Evolutionary conservation across 2,329 filamentous ascomycete genomes (phyloP).

Genomic region (Fusarium cyanostomum): DNA sequence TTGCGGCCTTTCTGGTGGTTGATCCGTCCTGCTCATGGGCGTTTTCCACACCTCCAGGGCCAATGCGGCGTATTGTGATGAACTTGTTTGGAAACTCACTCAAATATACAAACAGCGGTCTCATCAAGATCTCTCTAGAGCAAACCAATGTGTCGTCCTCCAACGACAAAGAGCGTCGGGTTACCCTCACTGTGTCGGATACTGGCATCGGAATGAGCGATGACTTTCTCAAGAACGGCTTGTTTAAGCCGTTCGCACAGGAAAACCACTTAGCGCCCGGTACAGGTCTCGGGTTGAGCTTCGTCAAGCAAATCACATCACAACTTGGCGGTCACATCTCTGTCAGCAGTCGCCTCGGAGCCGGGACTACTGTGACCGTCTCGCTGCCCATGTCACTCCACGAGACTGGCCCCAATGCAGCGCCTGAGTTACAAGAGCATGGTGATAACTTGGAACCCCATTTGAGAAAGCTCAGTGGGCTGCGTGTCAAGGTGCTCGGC

Average conservation of each 20-base stretch:
- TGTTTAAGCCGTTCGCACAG: slow-evolving; percentile 73
- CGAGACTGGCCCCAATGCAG: background rate
- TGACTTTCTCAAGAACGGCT: slow-evolving; percentile 66
- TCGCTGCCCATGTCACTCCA: slow-evolving; percentile 42
- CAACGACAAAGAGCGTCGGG: slow-evolving; percentile 12
- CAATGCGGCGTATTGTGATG: slow-evolving; percentile 64
- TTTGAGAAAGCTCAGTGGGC: slow-evolving; percentile 42
- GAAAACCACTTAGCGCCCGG: slow-evolving; percentile 69
- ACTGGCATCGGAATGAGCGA: slow-evolving; percentile 73
- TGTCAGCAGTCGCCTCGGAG: slow-evolving; percentile 57
- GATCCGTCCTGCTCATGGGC: slow-evolving; percentile 58
- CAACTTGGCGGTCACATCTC: slow-evolving; percentile 67
- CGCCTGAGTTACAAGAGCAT: slow-evolving; percentile 5
- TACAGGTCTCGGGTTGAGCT: slow-evolving; percentile 71
- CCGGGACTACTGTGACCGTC: slow-evolving; percentile 51
- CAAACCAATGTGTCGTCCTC: slow-evolving; percentile 21
- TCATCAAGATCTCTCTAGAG: slow-evolving; percentile 44
- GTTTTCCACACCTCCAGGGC: slow-evolving; percentile 64
- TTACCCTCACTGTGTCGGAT: slow-evolving; percentile 63
- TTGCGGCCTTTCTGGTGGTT: slow-evolving; percentile 48
- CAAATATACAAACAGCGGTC: slow-evolving; percentile 62
- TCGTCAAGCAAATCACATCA: slow-evolving; percentile 68
- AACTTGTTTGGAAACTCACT: slow-evolving; percentile 71
- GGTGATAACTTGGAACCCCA: slow-evolving; percentile 45
- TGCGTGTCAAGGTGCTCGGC: slow-evolving; percentile 39